Percentiles rank a stretch among this genome's conserved stretches.
These are phyloP conservation scores for Aspergillus sp. DNA, from an alignment of 2,329 filamentous ascomycete genomes.

Conservation along the genomic window DNA sequence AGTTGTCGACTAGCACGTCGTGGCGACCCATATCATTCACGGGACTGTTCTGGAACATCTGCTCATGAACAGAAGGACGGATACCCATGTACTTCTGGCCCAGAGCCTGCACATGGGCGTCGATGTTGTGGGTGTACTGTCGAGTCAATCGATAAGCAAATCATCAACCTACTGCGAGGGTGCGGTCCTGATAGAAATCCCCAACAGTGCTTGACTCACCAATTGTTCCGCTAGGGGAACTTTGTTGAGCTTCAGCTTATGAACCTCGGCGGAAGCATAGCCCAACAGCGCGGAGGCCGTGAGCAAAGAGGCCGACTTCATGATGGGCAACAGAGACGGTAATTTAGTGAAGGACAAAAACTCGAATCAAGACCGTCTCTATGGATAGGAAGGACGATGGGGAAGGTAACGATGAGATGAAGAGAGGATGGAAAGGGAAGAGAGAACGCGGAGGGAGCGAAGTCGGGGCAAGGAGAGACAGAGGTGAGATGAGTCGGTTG, in stretches of 20 bases:
- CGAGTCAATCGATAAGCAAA: conserved; percentile 14
- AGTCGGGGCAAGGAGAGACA: conserved; percentile 21
- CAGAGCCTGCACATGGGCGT: conserved; percentile 76
- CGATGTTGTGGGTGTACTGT: conserved; percentile 74
- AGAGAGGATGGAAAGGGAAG: conserved; percentile 23
- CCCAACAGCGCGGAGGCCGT: conserved; percentile 78
- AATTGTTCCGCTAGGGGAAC: conserved; percentile 88
- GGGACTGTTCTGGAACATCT: conserved; percentile 76
- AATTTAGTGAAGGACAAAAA: not conserved
- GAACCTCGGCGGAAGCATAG: conserved; percentile 78
- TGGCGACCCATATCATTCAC: conserved; percentile 67
- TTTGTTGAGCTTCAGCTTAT: conserved; percentile 99
- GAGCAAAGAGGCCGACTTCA: conserved; percentile 83
- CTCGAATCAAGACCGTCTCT: conserved; percentile 7
- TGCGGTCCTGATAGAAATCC: not conserved
- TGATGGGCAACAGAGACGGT: conserved; percentile 42
- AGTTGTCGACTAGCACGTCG: conserved; percentile 90
- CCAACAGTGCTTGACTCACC: conserved; percentile 54
- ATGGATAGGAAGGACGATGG: conserved; percentile 24
- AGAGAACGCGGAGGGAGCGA: conserved; percentile 6
- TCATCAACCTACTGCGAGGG: not conserved
- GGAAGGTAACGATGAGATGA: conserved; percentile 21
- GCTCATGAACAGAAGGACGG: conserved; percentile 66
- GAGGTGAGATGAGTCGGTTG: conserved; percentile 23
- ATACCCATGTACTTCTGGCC: conserved; percentile 95